Evolutionary conservation across 176 grass and related monocot species (phyloP).

Genomic region (Microstegium vimineum): DNA sequence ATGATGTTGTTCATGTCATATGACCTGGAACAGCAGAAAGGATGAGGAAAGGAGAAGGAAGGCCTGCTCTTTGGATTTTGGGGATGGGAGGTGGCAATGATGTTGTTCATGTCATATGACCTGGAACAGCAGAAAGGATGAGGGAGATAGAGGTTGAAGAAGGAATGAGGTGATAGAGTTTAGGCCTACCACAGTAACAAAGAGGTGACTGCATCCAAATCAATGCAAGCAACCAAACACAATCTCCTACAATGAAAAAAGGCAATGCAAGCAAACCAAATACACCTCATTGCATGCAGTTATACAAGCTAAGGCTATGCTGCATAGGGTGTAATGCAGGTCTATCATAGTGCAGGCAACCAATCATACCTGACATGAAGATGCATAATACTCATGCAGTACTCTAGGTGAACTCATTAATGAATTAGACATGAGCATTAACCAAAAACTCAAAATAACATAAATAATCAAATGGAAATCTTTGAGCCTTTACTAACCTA

Average conservation of each 20-base stretch:
- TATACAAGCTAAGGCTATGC: not conserved
- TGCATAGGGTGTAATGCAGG: not conserved
- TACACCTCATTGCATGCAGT: not conserved
- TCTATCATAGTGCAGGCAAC: not conserved
- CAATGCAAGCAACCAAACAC: not conserved
- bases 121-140: not conserved
- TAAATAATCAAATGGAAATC: conserved; percentile 1
- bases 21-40: not conserved
- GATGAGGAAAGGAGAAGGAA: not conserved
- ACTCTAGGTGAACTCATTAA: not conserved
- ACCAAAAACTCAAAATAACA: conserved; percentile 4
- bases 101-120: not conserved
- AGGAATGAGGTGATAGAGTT: not conserved
- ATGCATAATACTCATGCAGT: not conserved
- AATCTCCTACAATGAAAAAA: not conserved
- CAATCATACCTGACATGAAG: not conserved
- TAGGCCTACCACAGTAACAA: not conserved
- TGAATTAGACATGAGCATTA: not conserved
- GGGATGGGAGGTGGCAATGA: not conserved
- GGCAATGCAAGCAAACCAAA: not conserved
- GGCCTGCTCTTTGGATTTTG: no score
- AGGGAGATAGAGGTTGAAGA: not conserved
- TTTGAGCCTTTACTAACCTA: conserved; percentile 49
- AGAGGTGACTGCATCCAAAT: not conserved
- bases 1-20: not conserved